Base-by-base conservation (phyloP, 2,329 filamentous ascomycete genomes). In the Aschersonia sp. region DNA sequence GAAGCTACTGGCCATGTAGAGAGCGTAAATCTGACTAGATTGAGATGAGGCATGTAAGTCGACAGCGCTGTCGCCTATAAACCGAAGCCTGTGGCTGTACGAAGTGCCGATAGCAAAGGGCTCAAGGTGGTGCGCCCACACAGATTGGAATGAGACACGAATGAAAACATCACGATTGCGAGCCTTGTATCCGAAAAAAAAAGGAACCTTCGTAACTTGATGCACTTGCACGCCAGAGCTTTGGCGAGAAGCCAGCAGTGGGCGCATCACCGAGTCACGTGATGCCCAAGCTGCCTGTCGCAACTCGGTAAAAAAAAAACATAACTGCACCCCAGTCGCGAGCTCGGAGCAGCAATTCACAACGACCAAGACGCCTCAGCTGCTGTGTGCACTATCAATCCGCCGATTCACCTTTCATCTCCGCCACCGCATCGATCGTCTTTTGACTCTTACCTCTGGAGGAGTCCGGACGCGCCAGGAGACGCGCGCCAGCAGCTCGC, bases 1-100 rank as follows among this genome's bases (percentile, higher is more conserved):
- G 59, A 57, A 39, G 59, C 58, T 7, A 55, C 55, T 6, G 61
- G 56, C 22, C 57, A 57, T 12, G 43, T 51, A 8, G 58, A 58
- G 8, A 54, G 55, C 4, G 45, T 53, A 29, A 48, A 46, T 30
- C 14, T 46, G 29, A 39, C 35, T 22, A 22, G 22, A 22, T 22
- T 22, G 22, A 22, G 22, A 22, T 22, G 22, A 22, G 22, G 22
- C 22, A 22, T 22, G 22, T 22, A 22, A 22, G 22, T 22, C 22
- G 22, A 22, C 22, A 22, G 22, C 22, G 22, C 22, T 22, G 22
- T 22, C 22, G 22, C 22, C 22, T 22, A 22, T 22, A 3, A 22
- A 22, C 22, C 22, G 22, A 22, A 22, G 22, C 22, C 2, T 22
- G 22, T 22, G 22, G 22, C 22, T 22, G 22, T 22, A 22, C 22